A percentile compares a stretch with the other conserved stretches of the same genome.
These are phyloP conservation scores for Magnolia changhungtana DNA, from an alignment of 164 flowering plant species.

Conservation along the genomic window DNA sequence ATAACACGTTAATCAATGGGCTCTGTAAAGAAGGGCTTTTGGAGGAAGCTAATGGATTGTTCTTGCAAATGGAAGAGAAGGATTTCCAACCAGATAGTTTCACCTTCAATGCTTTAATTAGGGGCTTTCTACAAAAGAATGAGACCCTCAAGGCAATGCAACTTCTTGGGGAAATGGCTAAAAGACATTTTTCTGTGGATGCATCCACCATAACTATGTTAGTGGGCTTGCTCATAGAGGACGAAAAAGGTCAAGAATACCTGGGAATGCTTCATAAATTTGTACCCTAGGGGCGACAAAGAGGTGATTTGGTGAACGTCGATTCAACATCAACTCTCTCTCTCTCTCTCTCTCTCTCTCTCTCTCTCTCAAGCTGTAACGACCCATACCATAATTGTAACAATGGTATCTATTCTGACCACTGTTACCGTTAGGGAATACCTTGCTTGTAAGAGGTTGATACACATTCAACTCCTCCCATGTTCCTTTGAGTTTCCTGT, in stretches of 20 bases:
- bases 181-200: constrained; percentile 35
- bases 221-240: constrained; percentile 33
- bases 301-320: background rate
- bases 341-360: no score
- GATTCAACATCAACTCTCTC: no score
- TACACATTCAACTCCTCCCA: no score
- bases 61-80: constrained; percentile 39
- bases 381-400: no score
- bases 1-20: background rate
- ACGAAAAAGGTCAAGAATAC: constrained; percentile 19
- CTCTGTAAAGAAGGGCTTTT: constrained; percentile 4
- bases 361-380: no score
- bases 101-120: constrained; percentile 38
- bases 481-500: no score
- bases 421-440: no score
- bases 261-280: constrained; percentile 39
- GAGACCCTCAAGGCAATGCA: constrained; percentile 28
- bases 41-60: constrained; percentile 5
- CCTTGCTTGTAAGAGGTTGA: no score
- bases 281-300: background rate
- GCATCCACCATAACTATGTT: constrained; percentile 30
- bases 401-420: no score
- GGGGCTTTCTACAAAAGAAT: constrained; percentile 25
- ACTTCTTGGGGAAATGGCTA: constrained; percentile 45
- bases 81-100: constrained; percentile 40